phyloP scores from a whole-genome alignment of 169 alveolate genomes.

The Amoebophrya sp. region DNA sequence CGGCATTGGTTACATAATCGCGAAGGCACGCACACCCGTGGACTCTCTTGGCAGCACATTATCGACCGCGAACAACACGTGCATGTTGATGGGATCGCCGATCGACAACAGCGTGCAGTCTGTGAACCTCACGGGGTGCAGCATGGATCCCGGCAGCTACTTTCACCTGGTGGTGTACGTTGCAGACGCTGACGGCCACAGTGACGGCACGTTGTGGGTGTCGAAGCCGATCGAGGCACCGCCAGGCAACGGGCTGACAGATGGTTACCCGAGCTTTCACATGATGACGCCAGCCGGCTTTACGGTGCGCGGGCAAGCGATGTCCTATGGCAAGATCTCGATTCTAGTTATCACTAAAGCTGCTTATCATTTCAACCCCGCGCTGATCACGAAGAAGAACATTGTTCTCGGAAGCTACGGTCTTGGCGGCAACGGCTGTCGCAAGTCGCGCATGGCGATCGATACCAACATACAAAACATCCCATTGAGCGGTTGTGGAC shows the following conservation, averaged over 20 bases:
- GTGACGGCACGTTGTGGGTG: neutral
- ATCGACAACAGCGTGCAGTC: neutral
- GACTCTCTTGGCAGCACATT: neutral
- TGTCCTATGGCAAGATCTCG: neutral
- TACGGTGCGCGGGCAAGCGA: neutral
- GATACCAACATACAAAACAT: neutral
- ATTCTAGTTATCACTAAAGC: neutral
- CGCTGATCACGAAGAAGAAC: constrained; percentile 13
- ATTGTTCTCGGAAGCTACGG: neutral
- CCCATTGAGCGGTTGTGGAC: constrained; percentile 26
- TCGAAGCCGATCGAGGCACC: constrained; percentile 24
- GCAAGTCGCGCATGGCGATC: neutral
- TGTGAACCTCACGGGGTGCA: neutral
- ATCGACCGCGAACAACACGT: constrained; percentile 20
- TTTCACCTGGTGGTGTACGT: neutral
- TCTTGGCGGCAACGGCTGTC: neutral
- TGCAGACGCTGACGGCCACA: neutral
- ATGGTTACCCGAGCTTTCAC: neutral
- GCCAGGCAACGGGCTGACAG: neutral
- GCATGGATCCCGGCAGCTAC: neutral
- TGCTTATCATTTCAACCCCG: neutral
- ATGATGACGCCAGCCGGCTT: neutral
- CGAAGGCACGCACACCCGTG: neutral
- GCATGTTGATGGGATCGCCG: neutral
- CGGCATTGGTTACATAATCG: neutral